Evolutionary conservation across 179 eudicot genomes (phyloP), one percentile per base, ranked within the genome.

Genomic region (Sideroxylon spinosum): DNA sequence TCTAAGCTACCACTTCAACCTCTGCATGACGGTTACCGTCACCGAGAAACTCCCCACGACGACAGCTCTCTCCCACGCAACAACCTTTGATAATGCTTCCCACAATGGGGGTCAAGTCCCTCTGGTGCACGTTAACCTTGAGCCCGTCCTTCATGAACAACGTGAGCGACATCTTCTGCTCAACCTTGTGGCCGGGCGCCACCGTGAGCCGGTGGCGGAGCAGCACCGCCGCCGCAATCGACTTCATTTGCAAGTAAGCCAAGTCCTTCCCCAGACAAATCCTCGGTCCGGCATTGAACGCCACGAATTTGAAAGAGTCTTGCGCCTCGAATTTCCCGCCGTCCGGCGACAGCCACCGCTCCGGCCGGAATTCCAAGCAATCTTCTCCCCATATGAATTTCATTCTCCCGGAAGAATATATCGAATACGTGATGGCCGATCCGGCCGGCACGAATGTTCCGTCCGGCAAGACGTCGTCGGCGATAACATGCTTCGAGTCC

Each of bases 231-330:
- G 93, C 90, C 0, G 83, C 86, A 0, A 90, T 89, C 7, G 91
- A 84, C 81, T 90, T 90, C 93, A 90, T 90, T 25, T 90, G 93
- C 75, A 72, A 28, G 75, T 72, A 72, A 17, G 75, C 75, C 62
- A 72, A 53, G 12, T 72, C 75, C 63, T 90, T 90, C 0, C 93
- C 93, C 7, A 90, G 75, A 67, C 93, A 90, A 9, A 90, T 87
- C 77, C 93, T 85, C 0, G 93, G 93, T 5, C 93, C 93, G 0
- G 91, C 93, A 66, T 90, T 90, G 75, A 90, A 90, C 16, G 93
- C 82, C 25, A 88, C 93, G 9, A 90, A 90, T 57, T 82, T 86
- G 55, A 61, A 90, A 10, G 89, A 28, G 61, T 90, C 91, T 11
- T 86, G 77, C 0, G 76, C 9, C 56, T 84, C 87, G 1, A 86